Evolutionary conservation across 805 yeast genomes (phyloP), one percentile per base, ranked within the genome.

Genomic region (Cyberlindnera sargentensis): DNA sequence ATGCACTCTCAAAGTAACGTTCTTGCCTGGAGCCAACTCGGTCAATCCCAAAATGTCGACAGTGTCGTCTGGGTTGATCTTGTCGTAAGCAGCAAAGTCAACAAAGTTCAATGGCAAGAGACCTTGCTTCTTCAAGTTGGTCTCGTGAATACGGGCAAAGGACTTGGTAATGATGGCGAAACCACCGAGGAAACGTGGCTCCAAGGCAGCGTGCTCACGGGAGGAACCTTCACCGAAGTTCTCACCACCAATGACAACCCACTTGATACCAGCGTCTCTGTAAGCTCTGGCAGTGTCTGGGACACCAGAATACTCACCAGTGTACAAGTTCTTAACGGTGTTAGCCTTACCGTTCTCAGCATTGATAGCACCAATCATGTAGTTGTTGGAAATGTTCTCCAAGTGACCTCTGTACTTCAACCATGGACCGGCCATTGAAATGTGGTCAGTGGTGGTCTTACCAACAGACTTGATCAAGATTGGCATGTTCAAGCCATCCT

Each of bases 381-480:
- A 91, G 80, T 93, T 91, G 81, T 91, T 89, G 57, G 97, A 89
- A 66, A 91, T 93, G 83, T 91, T 91, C 76, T 89, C 91, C 75
- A 91, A 79, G 76, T 91, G 99, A 73, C 99, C 99, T 79, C 97
- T 87, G 91, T 91, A 91, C 77, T 91, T 91, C 80, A 91, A 85
- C 99, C 99, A 91, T 66, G 98, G 97, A 74, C 99, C 99, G 65
- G 99, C 99, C 95, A 88, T 90, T 63, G 98, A 91, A 63, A 91
- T 91, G 75, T 91, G 99, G 76, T 91, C 99, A 60, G 99, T 91
- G 62, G 99, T 91, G 68, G 97, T 90, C 80, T 91, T 91, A 75
- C 97, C 98, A 51, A 83, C 75, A 57, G 96, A 86, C 76, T 93
- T 91, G 72, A 91, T 87, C 73, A 91, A 82, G 61, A 91, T 91